Conservation (phyloP, 1,139 yeast species). For the Insectozyma bohioensis region DNA sequence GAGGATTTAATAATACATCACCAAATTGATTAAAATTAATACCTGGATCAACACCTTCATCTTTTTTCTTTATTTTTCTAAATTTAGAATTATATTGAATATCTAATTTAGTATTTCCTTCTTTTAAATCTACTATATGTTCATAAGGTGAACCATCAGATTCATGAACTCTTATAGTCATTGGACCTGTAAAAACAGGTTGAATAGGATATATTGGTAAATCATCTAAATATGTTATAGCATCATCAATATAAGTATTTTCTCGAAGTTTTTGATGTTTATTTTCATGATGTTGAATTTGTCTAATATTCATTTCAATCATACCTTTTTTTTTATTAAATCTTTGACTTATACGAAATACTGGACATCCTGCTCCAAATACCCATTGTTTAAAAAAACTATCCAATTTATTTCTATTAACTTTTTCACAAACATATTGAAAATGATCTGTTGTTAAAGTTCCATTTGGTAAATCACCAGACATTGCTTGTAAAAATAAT, state of each 20-base stretch:
- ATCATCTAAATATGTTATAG: slow-evolving; percentile 40
- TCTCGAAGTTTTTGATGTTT: slow-evolving; percentile 33
- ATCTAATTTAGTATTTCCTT: slow-evolving; percentile 80
- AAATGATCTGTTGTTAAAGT: slow-evolving; percentile 79
- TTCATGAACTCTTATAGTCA: slow-evolving; percentile 95
- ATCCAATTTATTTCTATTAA: slow-evolving; percentile 82
- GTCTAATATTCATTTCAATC: slow-evolving; percentile 92
- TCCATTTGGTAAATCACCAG: slow-evolving; percentile 86
- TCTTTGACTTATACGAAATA: slow-evolving; percentile 82
- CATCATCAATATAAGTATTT: slow-evolving; percentile 45
- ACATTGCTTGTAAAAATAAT: slow-evolving; percentile 89
- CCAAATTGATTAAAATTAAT: slow-evolving; percentile 66
- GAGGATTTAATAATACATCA: slow-evolving; percentile 62
- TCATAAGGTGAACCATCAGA: slow-evolving; percentile 99
- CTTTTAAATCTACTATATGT: slow-evolving; percentile 91
- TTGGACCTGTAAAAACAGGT: slow-evolving; percentile 80
- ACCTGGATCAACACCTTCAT: slow-evolving; percentile 40
- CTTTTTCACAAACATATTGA: slow-evolving; percentile 90
- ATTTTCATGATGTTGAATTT: slow-evolving; percentile 71
- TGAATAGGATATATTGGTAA: slow-evolving; percentile 41
- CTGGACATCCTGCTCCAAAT: slow-evolving; percentile 84
- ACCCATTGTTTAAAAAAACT: slow-evolving; percentile 93
- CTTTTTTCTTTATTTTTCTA: slow-evolving; percentile 67
- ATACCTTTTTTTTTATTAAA: slow-evolving; percentile 93
- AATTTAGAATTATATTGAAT: slow-evolving; percentile 94